Evolutionary conservation across 768 basidiomycete genomes (phyloP), one percentile per base, ranked within the genome.

Genomic region (Agrocybe praecox): DNA sequence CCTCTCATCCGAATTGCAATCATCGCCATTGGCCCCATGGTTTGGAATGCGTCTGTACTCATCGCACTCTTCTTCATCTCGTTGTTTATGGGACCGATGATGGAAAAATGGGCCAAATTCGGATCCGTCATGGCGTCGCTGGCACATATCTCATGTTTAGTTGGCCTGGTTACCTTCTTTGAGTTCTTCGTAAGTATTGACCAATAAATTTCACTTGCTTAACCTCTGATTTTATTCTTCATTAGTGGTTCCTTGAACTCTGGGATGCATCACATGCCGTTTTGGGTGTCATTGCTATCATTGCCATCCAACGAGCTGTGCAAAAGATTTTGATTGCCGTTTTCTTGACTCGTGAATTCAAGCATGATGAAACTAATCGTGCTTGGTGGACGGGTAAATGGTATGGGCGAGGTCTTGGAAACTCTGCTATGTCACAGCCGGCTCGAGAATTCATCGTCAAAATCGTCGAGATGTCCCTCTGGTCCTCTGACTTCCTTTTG

Each of bases 331-430:
- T 97, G 53, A 98, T 98, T 60, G 83, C 95, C 6, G 89, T 94
- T 46, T 94, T 96, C 83, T 82, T 98, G 46, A 93, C 94, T 22
- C 89, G 97, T 67, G 97, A 99, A 74, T 96, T 90, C 81, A 98
- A 98, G 77, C 94, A 97, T 69, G 97, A 99, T 68, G 95, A 98
- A 77, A 96, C 93, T 23, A 98, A 98, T 76, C 83, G 92, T 58
- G 96, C 96, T 1, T 98, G 96, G 96, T 99, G 97, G 97, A 95
- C 96, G 17, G 96, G 95, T 59, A 89, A 91, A 78, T 98, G 97
- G 97, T 96, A 96, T 69, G 95, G 96, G 46, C 84, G 94, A 56
- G 92, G 94, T 24, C 80, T 99, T 18, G 96, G 96, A 14, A 82
- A 82, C n/a, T 90, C 92, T 32, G 94, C 92, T 34, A 87, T 96